Base-by-base conservation (phyloP, 2,329 filamentous ascomycete genomes). In the Chlorencoelia australis region DNA sequence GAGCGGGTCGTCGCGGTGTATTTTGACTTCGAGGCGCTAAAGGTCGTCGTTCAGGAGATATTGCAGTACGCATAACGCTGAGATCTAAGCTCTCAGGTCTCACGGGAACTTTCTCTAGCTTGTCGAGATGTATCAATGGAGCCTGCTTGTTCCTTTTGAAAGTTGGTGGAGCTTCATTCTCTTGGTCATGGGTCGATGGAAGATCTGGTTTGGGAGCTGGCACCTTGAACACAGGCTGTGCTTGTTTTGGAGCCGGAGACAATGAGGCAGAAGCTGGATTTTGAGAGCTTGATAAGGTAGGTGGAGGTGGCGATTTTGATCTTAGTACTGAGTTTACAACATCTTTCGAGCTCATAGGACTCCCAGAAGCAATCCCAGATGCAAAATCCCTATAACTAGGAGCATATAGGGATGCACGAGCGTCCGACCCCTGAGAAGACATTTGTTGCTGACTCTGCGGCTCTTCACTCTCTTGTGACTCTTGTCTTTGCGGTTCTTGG, bases 1-100 rank as follows among this genome's bases (percentile, higher is more conserved):
- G 81, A 1, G 85, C 85, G 15, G 82, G 72, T 48, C 87, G 70
- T 51, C 76, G 82, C 8, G 87, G 87, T 4, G 86, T 94, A 47
- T 78, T 79, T 38, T 69, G 67, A 46, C 62, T 71, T 38, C 76
- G 64, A 1, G 64, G 54, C 8, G 68, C 62, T 18, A 80, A 56
- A 2, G 70, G 69, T 38, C 69, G 73, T 44, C 75, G 61, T 28
- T 75, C 73, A 0, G 73, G 71, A 2, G 73, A 74, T 3, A 51
- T 54, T 22, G 63, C 53, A 46, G 57, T 43, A 22, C 45, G 59
- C 27, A 56, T 32, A 19, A 51, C 45, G 33, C 55, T 60, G 33
- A 66, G 50, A 30, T 69, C 67, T 28, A 63, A 60, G 33, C 60
- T 68, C 42, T 66, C 54, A 14, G 68, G 69, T 33, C 72, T 66